Percentiles rank a stretch among this genome's conserved stretches.
Evolutionary conservation across 1,139 yeast genomes (phyloP).

Genomic region (Saccharomyces hybrid): DNA sequence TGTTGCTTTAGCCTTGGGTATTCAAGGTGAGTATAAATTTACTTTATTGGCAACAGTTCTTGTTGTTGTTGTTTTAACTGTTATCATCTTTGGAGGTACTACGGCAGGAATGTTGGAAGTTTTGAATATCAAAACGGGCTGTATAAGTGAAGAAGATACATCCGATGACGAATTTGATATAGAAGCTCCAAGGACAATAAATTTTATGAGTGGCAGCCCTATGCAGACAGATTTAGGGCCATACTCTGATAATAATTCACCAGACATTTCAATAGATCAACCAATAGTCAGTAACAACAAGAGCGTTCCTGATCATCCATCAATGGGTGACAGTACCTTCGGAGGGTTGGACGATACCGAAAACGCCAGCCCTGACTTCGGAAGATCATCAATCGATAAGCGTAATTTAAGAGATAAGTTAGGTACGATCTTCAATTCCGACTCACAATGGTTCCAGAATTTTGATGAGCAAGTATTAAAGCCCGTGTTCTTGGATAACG

Average conservation of each 20-base stretch:
- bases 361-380: background rate
- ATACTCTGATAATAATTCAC: conserved; percentile 24
- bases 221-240: conserved; percentile 13
- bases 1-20: conserved; percentile 95
- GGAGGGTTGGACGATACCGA: background rate
- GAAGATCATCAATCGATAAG: conserved; percentile 17
- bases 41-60: conserved; percentile 87
- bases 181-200: conserved; percentile 52
- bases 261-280: conserved; percentile 10
- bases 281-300: background rate
- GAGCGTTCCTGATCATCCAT: background rate
- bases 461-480: conserved; percentile 93
- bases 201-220: conserved; percentile 7
- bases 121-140: conserved; percentile 85
- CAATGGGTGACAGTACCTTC: background rate
- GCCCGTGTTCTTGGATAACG: conserved; percentile 77
- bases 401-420: conserved; percentile 22
- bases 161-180: conserved; percentile 94
- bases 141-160: conserved; percentile 70
- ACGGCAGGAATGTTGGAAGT: conserved; percentile 97
- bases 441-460: conserved; percentile 84
- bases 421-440: conserved; percentile 47
- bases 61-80: conserved; percentile 93
- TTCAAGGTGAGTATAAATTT: conserved; percentile 89
- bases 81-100: conserved; percentile 94